Conservation (phyloP, 345 rosid species). For the Moringa oleifera region DNA sequence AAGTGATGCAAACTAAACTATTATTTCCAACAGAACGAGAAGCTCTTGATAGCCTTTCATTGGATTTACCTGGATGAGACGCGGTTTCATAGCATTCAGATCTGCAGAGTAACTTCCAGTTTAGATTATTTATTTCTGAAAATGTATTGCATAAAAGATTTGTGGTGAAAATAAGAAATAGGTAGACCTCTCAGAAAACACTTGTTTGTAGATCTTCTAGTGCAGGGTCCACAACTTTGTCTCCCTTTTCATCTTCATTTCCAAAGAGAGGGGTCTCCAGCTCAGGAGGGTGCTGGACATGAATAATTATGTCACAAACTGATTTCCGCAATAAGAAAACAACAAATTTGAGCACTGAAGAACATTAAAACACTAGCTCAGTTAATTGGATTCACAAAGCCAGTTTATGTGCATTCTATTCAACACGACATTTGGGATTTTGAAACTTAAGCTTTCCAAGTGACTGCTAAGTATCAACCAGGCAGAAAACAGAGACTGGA, state of each 20-base stretch:
- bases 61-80: not conserved
- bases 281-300: constrained; percentile 62
- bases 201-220: constrained; percentile 68
- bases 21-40: not conserved
- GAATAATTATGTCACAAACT: not conserved
- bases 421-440: no score
- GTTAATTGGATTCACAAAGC: no score
- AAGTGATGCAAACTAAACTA: not conserved
- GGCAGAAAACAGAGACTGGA: no score
- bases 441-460: no score
- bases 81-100: not conserved
- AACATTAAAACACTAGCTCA: no score
- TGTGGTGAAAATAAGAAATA: no score
- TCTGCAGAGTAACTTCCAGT: not conserved
- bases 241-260: constrained; percentile 38
- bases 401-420: no score
- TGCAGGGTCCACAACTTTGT: constrained; percentile 46
- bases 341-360: no score
- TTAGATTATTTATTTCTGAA: not conserved
- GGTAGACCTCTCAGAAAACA: constrained; percentile 43
- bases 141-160: not conserved
- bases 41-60: not conserved
- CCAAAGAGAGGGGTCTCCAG: constrained; percentile 59
- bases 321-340: not conserved
- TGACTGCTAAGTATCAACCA: no score